Base-by-base conservation (phyloP, 257 asterid species). In the Craterostigma plantagineum region DNA sequence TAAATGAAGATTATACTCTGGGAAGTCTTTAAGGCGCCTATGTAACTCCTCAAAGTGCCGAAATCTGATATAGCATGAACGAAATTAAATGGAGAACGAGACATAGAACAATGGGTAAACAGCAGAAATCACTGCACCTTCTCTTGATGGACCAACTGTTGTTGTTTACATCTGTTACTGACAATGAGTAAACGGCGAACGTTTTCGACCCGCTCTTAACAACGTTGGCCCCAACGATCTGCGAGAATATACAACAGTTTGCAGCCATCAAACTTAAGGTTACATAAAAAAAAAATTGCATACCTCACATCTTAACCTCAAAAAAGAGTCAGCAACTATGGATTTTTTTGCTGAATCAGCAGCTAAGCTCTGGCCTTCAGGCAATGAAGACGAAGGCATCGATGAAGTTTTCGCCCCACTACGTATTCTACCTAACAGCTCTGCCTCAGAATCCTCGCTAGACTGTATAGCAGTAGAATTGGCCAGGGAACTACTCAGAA, bases 31-130 rank as follows among this genome's bases (percentile, higher is more conserved):
- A 50, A 90, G 98, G 48, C 81, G 92, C 73, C 87, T 69, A 60
- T 90, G 95, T 58, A 90, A 76, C 79, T 90, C 98, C 83, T 64
- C 95, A 75, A 90, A 90, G 62, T 90, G 95, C 49, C 71, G 83
- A 65, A 65, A 90, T 57, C 98, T 90, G n/a, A n/a, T 71, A 53
- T 60, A 53, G 57, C 55, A 61, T 42, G 45, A 46, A 56, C 53
- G 54, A 53, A 59, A n/a, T n/a, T n/a, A n/a, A n/a, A n/a, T 1
- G 8, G 13, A 8, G 16, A 40, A 7, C 45, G n/a, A 8, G 16
- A 23, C 6, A 23, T 23, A 6, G 4, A 23, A 2, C 2, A n/a
- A n/a, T n/a, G n/a, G 40, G 11, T 8, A 36, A 10, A 36, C 11
- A 36, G 8, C 14, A 36, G n/a, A n/a, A n/a, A n/a, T 3, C 11